Base-by-base conservation (phyloP, 176 grass and related monocot genomes). In the Juncus effusus region DNA sequence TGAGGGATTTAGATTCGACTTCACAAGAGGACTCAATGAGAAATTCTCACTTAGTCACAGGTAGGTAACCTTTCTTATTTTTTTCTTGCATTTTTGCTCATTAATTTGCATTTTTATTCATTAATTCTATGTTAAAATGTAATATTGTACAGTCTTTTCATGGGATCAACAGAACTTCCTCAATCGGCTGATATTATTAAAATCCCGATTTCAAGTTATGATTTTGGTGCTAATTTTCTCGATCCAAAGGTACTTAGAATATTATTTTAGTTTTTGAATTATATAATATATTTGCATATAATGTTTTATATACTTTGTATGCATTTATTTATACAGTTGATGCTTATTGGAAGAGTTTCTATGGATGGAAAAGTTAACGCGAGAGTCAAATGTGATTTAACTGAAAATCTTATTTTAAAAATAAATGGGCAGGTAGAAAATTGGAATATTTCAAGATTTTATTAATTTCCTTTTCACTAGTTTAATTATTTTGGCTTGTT, bases 201-300 rank as follows among this genome's bases (percentile, higher is more conserved):
- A 84, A 55, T 89, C 50, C 75, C 85, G 19, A 71, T 60, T 41
- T 62, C 65, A 19, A 55, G 53, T 40, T 97, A 97, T 45, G 83
- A 92, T 4, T 97, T 97, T 58, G 83, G 85, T 6, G 85, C 83
- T 56, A 83, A 75, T 74, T 92, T 78, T 64, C 3, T 83, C 19
- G 73, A 89, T 56, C 80, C 78, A 38, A 82, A 73, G 88, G 94
- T 93, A 82, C 12, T 38, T 42, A 37, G 39, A 40, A 8, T 55
- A 10, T 42, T 70, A 16, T 42, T 52, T 38, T 19, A 36, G 45
- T 3, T 12, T 55, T 40, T 3, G 3, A 40, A 54, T 36, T 40
- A 10, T 35, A 41, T 19, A 56, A 12, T 47, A 47, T 47, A 59
- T 13, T 13, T 63, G 13, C 38, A 37, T 35, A 13, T 50, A 39